A percentile compares a stretch with the other conserved stretches of the same genome.
Conservation (phyloP, 2,329 filamentous ascomycete genomes). For the Dactylella cylindrospora region DNA sequence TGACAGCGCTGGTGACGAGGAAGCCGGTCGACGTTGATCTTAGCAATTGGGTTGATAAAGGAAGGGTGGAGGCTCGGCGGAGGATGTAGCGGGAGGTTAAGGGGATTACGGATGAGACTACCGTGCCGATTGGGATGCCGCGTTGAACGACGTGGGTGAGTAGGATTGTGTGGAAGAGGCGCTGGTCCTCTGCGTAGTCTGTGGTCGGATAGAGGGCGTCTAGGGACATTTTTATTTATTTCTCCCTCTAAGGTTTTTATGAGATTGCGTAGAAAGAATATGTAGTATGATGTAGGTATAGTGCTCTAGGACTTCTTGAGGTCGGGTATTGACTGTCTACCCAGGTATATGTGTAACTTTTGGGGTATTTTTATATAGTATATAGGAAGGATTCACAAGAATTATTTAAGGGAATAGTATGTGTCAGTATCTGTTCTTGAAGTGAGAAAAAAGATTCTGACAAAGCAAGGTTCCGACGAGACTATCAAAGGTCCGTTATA, state of each 20-base stretch:
- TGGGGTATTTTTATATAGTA: too few relatives aligned
- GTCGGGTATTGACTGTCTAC: too few relatives aligned
- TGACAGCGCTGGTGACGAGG: conserved; percentile 55
- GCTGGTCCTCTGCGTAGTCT: conserved; percentile 66
- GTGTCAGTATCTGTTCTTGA: not conserved
- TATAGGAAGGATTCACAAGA: too few relatives aligned
- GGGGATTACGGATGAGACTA: conserved; percentile 56
- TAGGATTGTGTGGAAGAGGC: conserved; percentile 60
- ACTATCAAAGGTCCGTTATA: too few relatives aligned
- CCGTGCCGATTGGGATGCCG: conserved; percentile 58
- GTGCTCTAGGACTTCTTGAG: too few relatives aligned
- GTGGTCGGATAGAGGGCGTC: conserved; percentile 47
- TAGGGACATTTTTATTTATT: conserved; percentile 28
- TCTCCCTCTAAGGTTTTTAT: too few relatives aligned
- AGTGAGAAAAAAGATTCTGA: too few relatives aligned
- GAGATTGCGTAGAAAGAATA: too few relatives aligned
- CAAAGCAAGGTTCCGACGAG: too few relatives aligned
- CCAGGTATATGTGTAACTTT: too few relatives aligned
- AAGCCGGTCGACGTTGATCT: conserved; percentile 56
- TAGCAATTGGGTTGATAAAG: conserved; percentile 52
- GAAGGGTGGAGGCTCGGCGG: conserved; percentile 49
- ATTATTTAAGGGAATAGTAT: not conserved
- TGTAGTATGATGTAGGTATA: too few relatives aligned
- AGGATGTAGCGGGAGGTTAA: conserved; percentile 50
- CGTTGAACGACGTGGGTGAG: conserved; percentile 63